Base-by-base conservation (phyloP, 169 alveolate species). In the Theileria annulata region DNA sequence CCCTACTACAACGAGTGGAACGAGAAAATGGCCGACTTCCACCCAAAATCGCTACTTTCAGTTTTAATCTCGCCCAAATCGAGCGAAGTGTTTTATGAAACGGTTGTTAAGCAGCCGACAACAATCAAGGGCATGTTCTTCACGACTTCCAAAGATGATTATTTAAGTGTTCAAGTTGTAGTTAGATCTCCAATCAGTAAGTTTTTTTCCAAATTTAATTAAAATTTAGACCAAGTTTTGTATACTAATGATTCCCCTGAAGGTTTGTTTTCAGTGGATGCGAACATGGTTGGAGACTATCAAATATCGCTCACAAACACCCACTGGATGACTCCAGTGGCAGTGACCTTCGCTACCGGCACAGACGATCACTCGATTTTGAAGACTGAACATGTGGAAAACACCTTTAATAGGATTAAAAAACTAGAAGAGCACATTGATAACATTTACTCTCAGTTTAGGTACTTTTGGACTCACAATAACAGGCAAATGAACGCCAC, bases 291-390 rank as follows among this genome's bases (percentile, higher is more conserved):
- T 23, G 90, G 90, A 10, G 72, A 51, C 23, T 84, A 84, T 67
- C 77, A 72, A 66, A 70, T 84, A 8, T 80, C 80, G 54, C 60
- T 84, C 49, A 48, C 66, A 31, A 84, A 84, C 79, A 23, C 82
- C 28, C 51, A 77, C 78, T 84, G 90, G 90, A 51, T 84, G 84
- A 84, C 90, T 10, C 51, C 81, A 12, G 85, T 79, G 28, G 67
- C 75, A 4, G 79, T 77, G 48, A 84, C 90, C 27, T 17, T 84
- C 64, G 79, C 83, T 23, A 76, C 71, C 27, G 90, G 90, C 67
- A 84, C 73, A 21, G 90, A 84, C 72, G 90, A 84, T 47, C 83
- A 84, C 75, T 70, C 85, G 63, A 73, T 84, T n/a, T 78, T 84
- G 54, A 27, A 58, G 75, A 77, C 90, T 28, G 71, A 60, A 47